These are phyloP conservation scores for Boletales sp. DNA, from an alignment of 768 basidiomycete genomes.

Conservation along the genomic window DNA sequence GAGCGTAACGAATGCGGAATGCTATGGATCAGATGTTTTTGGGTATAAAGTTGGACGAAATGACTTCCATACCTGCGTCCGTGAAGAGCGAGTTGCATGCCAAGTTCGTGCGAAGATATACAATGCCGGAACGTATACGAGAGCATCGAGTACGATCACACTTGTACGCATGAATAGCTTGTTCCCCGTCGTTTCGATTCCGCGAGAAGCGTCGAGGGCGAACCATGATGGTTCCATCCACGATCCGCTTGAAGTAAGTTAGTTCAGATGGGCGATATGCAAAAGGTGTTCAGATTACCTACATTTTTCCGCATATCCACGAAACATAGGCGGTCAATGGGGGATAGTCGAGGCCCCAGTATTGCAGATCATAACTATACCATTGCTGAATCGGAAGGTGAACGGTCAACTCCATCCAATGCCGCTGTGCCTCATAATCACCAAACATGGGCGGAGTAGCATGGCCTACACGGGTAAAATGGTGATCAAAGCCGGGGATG, in stretches of 20 bases:
- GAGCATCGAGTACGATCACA: slow-evolving; percentile 63
- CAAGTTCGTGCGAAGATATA: slow-evolving; percentile 62
- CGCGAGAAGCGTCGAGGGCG: slow-evolving; percentile 63
- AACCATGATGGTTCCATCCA: slow-evolving; percentile 64
- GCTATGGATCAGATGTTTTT: slow-evolving; percentile 6
- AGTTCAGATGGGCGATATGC: slow-evolving; percentile 1
- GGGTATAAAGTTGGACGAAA: background rate
- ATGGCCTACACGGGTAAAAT: slow-evolving; percentile 42
- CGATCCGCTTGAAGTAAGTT: slow-evolving; percentile 39
- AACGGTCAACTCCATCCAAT: slow-evolving; percentile 91
- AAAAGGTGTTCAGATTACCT: slow-evolving; percentile 29
- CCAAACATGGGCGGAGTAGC: slow-evolving; percentile 80
- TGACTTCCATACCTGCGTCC: slow-evolving; percentile 62
- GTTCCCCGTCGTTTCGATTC: slow-evolving; percentile 62
- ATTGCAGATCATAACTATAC: slow-evolving; percentile 86
- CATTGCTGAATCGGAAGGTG: slow-evolving; percentile 73
- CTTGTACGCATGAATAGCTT: slow-evolving; percentile 80
- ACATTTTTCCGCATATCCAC: slow-evolving; percentile 79
- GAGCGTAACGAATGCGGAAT: slow-evolving; percentile 65
- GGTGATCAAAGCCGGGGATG: background rate
- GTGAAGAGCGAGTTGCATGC: slow-evolving; percentile 65
- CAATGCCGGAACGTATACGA: slow-evolving; percentile 75
- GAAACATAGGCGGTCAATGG: slow-evolving; percentile 89
- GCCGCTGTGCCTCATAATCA: slow-evolving; percentile 91
- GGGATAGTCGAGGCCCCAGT: slow-evolving; percentile 96